Evolutionary conservation across 768 basidiomycete species (phyloP).

Genomic region (Epithele typhae): DNA sequence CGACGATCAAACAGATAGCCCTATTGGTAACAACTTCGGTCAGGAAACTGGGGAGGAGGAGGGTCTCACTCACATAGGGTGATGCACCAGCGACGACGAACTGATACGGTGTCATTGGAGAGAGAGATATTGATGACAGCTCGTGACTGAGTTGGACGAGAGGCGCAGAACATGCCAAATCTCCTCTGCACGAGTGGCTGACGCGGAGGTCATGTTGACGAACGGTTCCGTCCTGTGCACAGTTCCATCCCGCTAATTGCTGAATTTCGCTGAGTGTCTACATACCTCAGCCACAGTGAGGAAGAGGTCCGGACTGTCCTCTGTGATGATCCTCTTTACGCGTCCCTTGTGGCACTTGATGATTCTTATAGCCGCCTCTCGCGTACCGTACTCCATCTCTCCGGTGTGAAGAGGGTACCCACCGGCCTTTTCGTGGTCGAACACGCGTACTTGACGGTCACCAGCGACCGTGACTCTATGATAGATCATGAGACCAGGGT

Average conservation of each 20-base stretch:
- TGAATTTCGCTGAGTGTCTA: too few relatives aligned
- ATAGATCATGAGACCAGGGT: background rate
- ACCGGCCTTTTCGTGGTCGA: slow-evolving; percentile 52
- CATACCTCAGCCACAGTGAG: slow-evolving; percentile 75
- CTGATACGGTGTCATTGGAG: slow-evolving; percentile 76
- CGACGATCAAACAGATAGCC: slow-evolving; percentile 83
- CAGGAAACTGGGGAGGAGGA: too few relatives aligned
- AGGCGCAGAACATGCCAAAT: slow-evolving; percentile 65
- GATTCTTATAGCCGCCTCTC: slow-evolving; percentile 46
- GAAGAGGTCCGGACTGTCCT: slow-evolving; percentile 74
- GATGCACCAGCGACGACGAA: slow-evolving; percentile 84
- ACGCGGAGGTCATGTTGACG: slow-evolving; percentile 83
- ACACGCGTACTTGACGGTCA: slow-evolving; percentile 73
- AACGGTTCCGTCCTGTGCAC: slow-evolving; percentile 71
- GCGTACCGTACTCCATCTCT: slow-evolving; percentile 42
- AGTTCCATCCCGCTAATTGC: too few relatives aligned
- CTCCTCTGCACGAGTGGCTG: slow-evolving; percentile 55
- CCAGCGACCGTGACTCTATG: slow-evolving; percentile 72
- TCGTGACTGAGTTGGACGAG: slow-evolving; percentile 61
- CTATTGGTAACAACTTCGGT: too few relatives aligned
- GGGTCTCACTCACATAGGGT: slow-evolving; percentile 52
- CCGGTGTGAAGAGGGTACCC: slow-evolving; percentile 30
- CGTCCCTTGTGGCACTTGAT: slow-evolving; percentile 68
- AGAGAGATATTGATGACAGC: slow-evolving; percentile 70
- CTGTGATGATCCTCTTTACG: slow-evolving; percentile 76